These are phyloP conservation scores for Saussurea involucrata DNA, from an alignment of 129 eudicot species.

Conservation along the genomic window DNA sequence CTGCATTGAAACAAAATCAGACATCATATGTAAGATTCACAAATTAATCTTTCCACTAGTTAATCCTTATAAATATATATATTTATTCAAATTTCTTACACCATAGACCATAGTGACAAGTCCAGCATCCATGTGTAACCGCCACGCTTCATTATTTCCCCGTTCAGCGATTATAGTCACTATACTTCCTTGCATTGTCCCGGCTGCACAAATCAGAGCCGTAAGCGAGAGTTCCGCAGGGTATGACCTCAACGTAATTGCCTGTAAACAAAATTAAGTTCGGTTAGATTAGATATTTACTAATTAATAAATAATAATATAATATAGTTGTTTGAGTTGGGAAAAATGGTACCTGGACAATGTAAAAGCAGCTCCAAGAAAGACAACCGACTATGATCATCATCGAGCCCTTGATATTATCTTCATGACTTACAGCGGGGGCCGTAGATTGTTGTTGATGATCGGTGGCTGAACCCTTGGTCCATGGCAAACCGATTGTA, in stretches of 20 bases:
- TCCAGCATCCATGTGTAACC: conserved; percentile 38
- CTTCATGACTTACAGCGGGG: conserved; percentile 19
- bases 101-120: conserved; percentile 51
- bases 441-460: conserved; percentile 19
- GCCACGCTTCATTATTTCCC: conserved; percentile 37
- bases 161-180: conserved; percentile 43
- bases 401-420: conserved; percentile 35
- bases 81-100: conserved; percentile 30
- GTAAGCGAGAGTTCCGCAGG: conserved; percentile 57
- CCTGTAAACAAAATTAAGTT: conserved; percentile 14
- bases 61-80: neutral
- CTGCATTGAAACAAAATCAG: conserved; percentile 39
- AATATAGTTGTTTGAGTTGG: neutral
- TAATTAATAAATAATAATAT: no score
- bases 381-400: conserved; percentile 36
- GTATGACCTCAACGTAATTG: conserved; percentile 47
- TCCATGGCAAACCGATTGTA: conserved; percentile 50
- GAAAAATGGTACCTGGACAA: conserved; percentile 35
- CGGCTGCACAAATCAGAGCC: conserved; percentile 40
- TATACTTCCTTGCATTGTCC: conserved; percentile 41
- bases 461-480: conserved; percentile 21
- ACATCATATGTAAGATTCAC: neutral
- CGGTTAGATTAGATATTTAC: neutral
- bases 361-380: conserved; percentile 36
- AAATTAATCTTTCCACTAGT: neutral